These are phyloP conservation scores for Taphrina populina DNA, from an alignment of 1,139 yeast species.

Conservation along the genomic window DNA sequence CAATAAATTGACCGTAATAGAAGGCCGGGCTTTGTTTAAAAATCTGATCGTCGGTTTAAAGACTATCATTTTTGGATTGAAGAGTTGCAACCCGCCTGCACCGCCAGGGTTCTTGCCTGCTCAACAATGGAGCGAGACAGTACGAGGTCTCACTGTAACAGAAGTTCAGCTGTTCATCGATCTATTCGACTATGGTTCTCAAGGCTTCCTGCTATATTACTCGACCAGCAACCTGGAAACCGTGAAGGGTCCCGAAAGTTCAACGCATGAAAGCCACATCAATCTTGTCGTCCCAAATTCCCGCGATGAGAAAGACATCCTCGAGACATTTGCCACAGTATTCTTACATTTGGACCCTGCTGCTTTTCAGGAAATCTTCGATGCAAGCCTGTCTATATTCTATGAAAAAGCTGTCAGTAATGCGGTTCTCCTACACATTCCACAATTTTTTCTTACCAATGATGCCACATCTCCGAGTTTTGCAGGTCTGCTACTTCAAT, in stretches of 20 bases:
- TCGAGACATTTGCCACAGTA: conserved; percentile 93
- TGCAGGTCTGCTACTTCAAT: conserved; percentile 78
- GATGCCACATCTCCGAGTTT: conserved; percentile 92
- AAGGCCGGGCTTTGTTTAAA: conserved; percentile 87
- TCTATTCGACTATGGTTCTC: conserved; percentile 78
- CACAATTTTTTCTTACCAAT: conserved; percentile 90
- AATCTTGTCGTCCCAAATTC: conserved; percentile 51
- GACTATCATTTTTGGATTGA: conserved; percentile 85
- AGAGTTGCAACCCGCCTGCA: conserved; percentile 82
- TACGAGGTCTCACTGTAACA: conserved; percentile 76
- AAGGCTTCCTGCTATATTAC: conserved; percentile 75
- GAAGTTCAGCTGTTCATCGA: conserved; percentile 75
- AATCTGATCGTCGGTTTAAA: conserved; percentile 87
- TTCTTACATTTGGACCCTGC: conserved; percentile 94
- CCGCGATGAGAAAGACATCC: conserved; percentile 88
- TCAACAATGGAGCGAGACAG: conserved; percentile 82
- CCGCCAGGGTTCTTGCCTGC: conserved; percentile 55
- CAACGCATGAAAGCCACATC: conserved; percentile 44
- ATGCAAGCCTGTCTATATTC: conserved; percentile 72
- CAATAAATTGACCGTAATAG: conserved; percentile 51
- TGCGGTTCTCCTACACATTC: conserved; percentile 83
- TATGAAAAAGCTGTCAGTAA: conserved; percentile 79
- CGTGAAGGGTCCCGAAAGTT: conserved; percentile 45
- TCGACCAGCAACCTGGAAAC: conserved; percentile 47
- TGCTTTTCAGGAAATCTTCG: conserved; percentile 88